These are phyloP conservation scores for Globisporangium splendens DNA, from an alignment of 352 stramenopile genomes.

Conservation along the genomic window DNA sequence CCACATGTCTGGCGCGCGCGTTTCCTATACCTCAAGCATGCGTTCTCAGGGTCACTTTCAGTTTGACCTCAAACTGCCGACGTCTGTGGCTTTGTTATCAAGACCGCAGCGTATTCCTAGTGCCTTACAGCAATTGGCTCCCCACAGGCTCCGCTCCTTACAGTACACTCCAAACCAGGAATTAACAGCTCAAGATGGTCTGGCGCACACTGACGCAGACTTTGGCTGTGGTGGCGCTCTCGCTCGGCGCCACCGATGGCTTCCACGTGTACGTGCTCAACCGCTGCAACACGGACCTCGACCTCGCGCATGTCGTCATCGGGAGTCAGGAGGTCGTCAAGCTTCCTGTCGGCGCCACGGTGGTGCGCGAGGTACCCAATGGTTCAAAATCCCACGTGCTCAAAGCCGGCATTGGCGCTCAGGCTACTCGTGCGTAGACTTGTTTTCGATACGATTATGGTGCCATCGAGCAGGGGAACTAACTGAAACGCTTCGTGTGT, in stretches of 20 bases:
- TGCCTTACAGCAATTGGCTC: not conserved
- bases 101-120: slow-evolving; percentile 9
- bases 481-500: slow-evolving; percentile 18
- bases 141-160: not conserved
- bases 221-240: slow-evolving; percentile 25
- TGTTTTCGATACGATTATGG: slow-evolving; percentile 2
- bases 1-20: not conserved
- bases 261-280: slow-evolving; percentile 58
- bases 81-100: slow-evolving; percentile 5
- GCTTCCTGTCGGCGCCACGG: slow-evolving; percentile 29
- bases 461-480: not conserved
- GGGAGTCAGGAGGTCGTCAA: slow-evolving; percentile 18
- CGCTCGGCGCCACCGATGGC: slow-evolving; percentile 16
- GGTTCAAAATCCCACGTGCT: slow-evolving; percentile 39
- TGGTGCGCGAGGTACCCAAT: slow-evolving; percentile 25
- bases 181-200: slow-evolving; percentile 24
- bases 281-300: slow-evolving; percentile 39
- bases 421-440: slow-evolving; percentile 44
- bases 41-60: slow-evolving; percentile 10
- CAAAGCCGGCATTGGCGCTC: slow-evolving; percentile 38
- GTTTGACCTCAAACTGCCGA: slow-evolving; percentile 8
- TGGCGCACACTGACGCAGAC: slow-evolving; percentile 25
- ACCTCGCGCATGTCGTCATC: slow-evolving; percentile 36
- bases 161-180: no score
- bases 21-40: not conserved